Evolutionary conservation across 148 eudicot species (phyloP).

Genomic region (Vaccinium myrtillus): DNA sequence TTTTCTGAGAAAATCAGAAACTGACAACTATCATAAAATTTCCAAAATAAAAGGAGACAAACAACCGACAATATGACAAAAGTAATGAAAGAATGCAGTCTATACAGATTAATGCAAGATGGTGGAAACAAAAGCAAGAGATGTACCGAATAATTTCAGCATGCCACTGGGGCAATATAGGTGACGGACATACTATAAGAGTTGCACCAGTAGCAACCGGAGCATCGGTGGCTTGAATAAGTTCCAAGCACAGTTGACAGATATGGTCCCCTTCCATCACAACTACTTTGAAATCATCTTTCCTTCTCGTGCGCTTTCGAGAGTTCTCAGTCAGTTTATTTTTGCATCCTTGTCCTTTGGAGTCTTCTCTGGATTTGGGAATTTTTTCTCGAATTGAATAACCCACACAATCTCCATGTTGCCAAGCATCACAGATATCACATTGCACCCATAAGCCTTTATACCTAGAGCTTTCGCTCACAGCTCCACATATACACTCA

Average conservation of each 20-base stretch:
- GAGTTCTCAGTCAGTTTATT: slow-evolving; percentile 23
- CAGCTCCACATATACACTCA: slow-evolving; percentile 94
- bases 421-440: slow-evolving; percentile 99
- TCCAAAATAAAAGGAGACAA: neutral
- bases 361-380: slow-evolving; percentile 29
- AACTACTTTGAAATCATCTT: slow-evolving; percentile 36
- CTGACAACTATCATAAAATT: neutral
- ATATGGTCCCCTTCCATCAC: slow-evolving; percentile 52
- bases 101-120: slow-evolving; percentile 9
- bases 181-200: slow-evolving; percentile 92
- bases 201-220: slow-evolving; percentile 88
- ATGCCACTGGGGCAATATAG: slow-evolving; percentile 95
- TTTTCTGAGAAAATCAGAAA: neutral
- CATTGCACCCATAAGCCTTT: slow-evolving; percentile 95
- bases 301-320: slow-evolving; percentile 43
- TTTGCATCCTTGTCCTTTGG: slow-evolving; percentile 21
- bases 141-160: slow-evolving; percentile 85
- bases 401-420: slow-evolving; percentile 91
- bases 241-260: slow-evolving; percentile 71
- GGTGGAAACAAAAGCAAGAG: slow-evolving; percentile 17
- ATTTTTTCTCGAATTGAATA: slow-evolving; percentile 41
- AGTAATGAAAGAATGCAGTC: neutral
- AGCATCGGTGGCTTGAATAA: slow-evolving; percentile 68
- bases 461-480: slow-evolving; percentile 73
- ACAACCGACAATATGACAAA: neutral